Base-by-base conservation (phyloP, 73 alveolate genomes). In the Paramecium caudatum region DNA sequence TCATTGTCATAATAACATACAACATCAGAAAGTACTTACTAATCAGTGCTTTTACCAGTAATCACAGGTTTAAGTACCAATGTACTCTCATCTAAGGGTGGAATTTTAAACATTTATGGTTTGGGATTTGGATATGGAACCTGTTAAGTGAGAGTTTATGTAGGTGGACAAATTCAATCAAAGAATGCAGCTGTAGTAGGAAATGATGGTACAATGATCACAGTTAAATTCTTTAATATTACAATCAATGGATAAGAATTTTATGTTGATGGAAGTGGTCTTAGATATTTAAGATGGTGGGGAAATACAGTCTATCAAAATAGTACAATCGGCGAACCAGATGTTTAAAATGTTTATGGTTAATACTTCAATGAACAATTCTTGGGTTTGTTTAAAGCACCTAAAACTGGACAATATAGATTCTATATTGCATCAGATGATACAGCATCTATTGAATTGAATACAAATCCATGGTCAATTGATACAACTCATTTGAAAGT, bases 401-500 rank as follows among this genome's bases (percentile, higher is more conserved):
- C 84, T 32, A 34, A 68, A 36, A 68, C 47, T 25, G 84, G 84
- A n/a, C 19, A 33, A 13, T 68, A 34, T 68, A 68, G 84, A 68
- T 68, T 68, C 50, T 68, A 68, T 34, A 30, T 68, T 1, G 84
- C 84, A 6, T 68, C 84, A 2, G 84, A 68, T 34, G 84, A 68
- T 34, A 34, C 21, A 34, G 84, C 84, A 2, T 25, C 47, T 4
- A 43, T 68, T 34, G 47, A 37, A 17, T 34, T 68, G 32, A 34
- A 68, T n/a, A 32, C 16, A 8, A 68, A 32, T 16, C 84, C 84
- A 0, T 34, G 34, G 0, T 34, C 61, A 34, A 68, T 37, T 10
- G 84, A 68, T 33, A 34, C 9, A 10, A 16, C 84, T 1, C 17
- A 32, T 32, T 34, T 68, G 16, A 43, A 32, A 37, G 17, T 34